phyloP scores from a whole-genome alignment of 2,329 filamentous ascomycete genomes.

The Ophiostoma ips region DNA sequence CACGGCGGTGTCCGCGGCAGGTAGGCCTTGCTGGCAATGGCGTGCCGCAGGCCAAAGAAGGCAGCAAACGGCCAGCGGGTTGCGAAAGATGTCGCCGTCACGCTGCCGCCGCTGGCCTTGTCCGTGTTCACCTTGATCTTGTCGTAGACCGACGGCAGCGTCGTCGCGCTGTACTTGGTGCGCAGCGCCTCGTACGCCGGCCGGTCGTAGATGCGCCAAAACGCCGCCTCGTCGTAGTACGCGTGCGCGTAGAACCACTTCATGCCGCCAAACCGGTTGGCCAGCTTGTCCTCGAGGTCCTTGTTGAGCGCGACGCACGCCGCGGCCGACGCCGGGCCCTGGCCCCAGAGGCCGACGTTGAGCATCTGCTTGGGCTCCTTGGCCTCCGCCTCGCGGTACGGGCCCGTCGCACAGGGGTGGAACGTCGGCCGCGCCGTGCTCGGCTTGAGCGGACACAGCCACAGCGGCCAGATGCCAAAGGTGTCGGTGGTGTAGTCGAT shows the following conservation, averaged over 20 bases:
- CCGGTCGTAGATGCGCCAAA: slow-evolving; percentile 50
- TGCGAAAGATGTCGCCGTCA: slow-evolving; percentile 16
- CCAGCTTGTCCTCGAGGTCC: slow-evolving; percentile 54
- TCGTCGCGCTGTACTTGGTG: slow-evolving; percentile 45
- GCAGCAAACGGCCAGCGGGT: slow-evolving; percentile 42
- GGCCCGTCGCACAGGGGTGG: slow-evolving; percentile 32
- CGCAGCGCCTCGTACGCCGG: slow-evolving; percentile 44
- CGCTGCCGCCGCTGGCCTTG: neutral
- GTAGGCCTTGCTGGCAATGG: slow-evolving; percentile 44
- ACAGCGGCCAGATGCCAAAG: slow-evolving; percentile 45
- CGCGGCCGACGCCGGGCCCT: slow-evolving; percentile 38
- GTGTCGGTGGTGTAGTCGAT: slow-evolving; percentile 38
- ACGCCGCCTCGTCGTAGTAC: slow-evolving; percentile 62
- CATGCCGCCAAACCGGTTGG: slow-evolving; percentile 51
- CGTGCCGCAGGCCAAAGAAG: slow-evolving; percentile 44
- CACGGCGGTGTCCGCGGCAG: slow-evolving; percentile 25
- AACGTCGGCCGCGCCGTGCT: slow-evolving; percentile 35
- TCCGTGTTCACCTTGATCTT: slow-evolving; percentile 37
- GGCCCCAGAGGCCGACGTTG: slow-evolving; percentile 68
- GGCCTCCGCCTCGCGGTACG: neutral
- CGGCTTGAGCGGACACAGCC: slow-evolving; percentile 42
- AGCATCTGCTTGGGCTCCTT: slow-evolving; percentile 27
- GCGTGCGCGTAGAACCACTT: slow-evolving; percentile 85
- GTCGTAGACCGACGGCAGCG: slow-evolving; percentile 54
- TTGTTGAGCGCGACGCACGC: slow-evolving; percentile 59